These are phyloP conservation scores for Populus tremula DNA, from an alignment of 345 rosid genomes.

Conservation along the genomic window DNA sequence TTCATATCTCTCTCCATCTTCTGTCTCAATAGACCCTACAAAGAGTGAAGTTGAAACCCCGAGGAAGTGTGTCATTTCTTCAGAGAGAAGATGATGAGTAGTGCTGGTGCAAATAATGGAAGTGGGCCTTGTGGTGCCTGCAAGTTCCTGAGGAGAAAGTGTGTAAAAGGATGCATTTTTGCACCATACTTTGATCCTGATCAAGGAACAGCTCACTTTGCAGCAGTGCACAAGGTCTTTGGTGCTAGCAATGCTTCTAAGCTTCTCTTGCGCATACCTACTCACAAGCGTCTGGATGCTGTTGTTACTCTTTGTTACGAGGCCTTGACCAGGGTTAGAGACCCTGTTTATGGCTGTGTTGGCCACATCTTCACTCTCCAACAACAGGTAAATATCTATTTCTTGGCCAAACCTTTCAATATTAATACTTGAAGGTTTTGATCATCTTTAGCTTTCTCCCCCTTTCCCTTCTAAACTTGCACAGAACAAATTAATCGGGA, in stretches of 20 bases:
- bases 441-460: neutral
- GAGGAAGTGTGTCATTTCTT: neutral
- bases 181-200: slow-evolving; percentile 89
- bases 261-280: slow-evolving; percentile 60
- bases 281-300: slow-evolving; percentile 67
- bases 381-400: slow-evolving; percentile 45
- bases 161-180: slow-evolving; percentile 71
- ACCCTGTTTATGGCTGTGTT: slow-evolving; percentile 84
- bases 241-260: slow-evolving; percentile 93
- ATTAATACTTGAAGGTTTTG: neutral
- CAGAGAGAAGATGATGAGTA: neutral
- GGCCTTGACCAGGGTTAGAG: slow-evolving; percentile 73
- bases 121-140: slow-evolving; percentile 90
- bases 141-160: slow-evolving; percentile 81
- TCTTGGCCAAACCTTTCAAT: neutral
- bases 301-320: slow-evolving; percentile 76
- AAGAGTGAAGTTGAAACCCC: neutral
- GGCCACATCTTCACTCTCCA: slow-evolving; percentile 75
- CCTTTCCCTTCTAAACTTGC: neutral
- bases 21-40: neutral
- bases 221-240: slow-evolving; percentile 86
- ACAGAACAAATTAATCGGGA: neutral
- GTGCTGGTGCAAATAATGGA: slow-evolving; percentile 14
- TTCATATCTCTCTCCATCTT: neutral
- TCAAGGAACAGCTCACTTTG: slow-evolving; percentile 73